Conservation (phyloP, 1,284 basidiomycete genomes). For the Trichosporon sp. region DNA sequence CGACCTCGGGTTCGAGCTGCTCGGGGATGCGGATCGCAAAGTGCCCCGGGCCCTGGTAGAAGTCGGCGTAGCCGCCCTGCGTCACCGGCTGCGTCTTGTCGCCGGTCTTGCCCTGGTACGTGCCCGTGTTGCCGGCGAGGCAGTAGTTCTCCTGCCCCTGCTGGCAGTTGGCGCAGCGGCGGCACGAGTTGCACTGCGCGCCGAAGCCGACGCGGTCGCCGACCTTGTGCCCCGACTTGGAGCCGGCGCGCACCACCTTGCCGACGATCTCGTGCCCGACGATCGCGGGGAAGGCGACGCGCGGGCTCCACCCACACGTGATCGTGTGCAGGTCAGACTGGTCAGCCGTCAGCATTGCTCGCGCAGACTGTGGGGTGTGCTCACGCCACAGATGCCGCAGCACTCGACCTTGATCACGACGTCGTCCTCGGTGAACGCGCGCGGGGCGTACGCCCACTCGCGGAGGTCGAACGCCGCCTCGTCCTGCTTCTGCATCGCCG, state of each 20-base stretch:
- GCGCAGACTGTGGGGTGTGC: background rate
- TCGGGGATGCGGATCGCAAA: constrained; percentile 68
- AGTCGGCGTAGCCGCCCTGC: constrained; percentile 29
- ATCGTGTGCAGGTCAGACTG: constrained; percentile 32
- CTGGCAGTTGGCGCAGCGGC: constrained; percentile 57
- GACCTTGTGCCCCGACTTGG: constrained; percentile 54
- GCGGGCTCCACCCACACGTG: constrained; percentile 27
- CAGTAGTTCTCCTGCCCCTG: constrained; percentile 58
- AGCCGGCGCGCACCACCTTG: constrained; percentile 45
- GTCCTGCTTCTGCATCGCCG: constrained; percentile 24
- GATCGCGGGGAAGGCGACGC: constrained; percentile 19
- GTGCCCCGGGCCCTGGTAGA: constrained; percentile 56
- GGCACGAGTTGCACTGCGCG: constrained; percentile 58
- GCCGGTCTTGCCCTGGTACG: constrained; percentile 24
- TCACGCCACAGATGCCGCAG: constrained; percentile 23
- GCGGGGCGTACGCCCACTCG: constrained; percentile 29
- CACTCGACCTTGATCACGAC: constrained; percentile 26
- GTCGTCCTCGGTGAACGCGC: constrained; percentile 31
- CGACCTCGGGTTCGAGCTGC: constrained; percentile 56
- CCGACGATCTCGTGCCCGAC: constrained; percentile 55
- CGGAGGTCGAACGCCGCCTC: constrained; percentile 26
- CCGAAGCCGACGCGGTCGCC: constrained; percentile 65
- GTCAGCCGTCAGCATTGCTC: background rate
- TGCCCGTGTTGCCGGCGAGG: constrained; percentile 19
- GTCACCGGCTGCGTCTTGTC: constrained; percentile 20